These are phyloP conservation scores for Podospora australis DNA, from an alignment of 495 filamentous ascomycete species.

Conservation along the genomic window DNA sequence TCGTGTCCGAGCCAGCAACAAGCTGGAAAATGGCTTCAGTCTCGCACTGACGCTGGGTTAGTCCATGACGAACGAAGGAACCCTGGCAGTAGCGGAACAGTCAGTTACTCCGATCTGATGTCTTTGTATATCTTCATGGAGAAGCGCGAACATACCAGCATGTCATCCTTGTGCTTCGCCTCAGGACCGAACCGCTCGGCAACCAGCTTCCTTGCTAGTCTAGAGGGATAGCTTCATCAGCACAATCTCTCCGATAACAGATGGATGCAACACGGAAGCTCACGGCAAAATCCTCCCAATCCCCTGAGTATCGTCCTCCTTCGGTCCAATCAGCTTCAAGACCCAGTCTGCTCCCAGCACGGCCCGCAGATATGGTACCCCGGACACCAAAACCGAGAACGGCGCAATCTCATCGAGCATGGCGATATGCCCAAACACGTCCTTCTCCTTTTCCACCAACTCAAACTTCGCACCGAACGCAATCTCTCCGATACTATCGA, in stretches of 20 bases:
- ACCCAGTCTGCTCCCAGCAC: conserved; percentile 38
- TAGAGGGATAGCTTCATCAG: no score
- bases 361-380: conserved; percentile 24
- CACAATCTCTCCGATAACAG: no score
- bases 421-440: conserved; percentile 44
- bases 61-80: conserved; percentile 28
- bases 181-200: conserved; percentile 37
- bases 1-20: conserved; percentile 60
- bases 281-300: conserved; percentile 35
- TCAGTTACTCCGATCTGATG: conserved; percentile 19
- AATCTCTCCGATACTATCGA: conserved; percentile 44
- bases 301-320: conserved; percentile 43
- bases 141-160: conserved; percentile 35
- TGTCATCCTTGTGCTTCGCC: conserved; percentile 26
- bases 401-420: conserved; percentile 29
- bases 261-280: no score
- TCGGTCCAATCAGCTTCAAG: conserved; percentile 48
- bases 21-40: conserved; percentile 38
- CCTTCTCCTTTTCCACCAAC: conserved; percentile 38
- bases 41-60: conserved; percentile 26
- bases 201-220: conserved; percentile 23
- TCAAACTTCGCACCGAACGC: conserved; percentile 49
- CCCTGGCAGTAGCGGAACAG: conserved; percentile 16
- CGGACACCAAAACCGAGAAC: conserved; percentile 17
- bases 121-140: conserved; percentile 13